These are phyloP conservation scores for Lipomyces mesembrius DNA, from an alignment of 805 yeast species.

Conservation along the genomic window DNA sequence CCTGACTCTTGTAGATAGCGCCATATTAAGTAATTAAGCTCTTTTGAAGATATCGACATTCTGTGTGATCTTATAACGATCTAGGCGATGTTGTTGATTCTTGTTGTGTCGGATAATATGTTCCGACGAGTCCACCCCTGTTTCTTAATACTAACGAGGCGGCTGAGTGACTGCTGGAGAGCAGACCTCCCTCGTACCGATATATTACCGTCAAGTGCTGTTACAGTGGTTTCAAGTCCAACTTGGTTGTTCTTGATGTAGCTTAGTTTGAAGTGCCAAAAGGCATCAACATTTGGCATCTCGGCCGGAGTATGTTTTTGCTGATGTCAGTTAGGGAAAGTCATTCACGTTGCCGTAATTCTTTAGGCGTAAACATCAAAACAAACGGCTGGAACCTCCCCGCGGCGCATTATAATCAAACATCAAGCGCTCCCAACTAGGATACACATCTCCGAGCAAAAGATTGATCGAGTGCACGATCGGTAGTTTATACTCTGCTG, in stretches of 20 bases:
- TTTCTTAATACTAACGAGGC: neutral
- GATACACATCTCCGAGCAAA: neutral
- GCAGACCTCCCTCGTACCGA: neutral
- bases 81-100: neutral
- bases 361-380: neutral
- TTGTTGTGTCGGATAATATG: neutral
- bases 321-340: neutral
- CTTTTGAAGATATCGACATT: conserved; percentile 64
- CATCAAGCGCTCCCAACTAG: neutral
- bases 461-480: neutral
- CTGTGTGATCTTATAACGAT: neutral
- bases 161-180: neutral
- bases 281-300: no score
- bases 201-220: neutral
- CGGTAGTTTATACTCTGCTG: neutral
- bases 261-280: no score
- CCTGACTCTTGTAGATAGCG: conserved; percentile 80
- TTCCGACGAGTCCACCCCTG: neutral
- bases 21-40: conserved; percentile 90
- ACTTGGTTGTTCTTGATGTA: no score
- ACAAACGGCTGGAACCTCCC: neutral
- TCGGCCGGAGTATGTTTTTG: neutral
- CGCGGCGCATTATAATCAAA: neutral
- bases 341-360: neutral
- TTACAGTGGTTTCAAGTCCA: neutral